Evolutionary conservation across 805 yeast species (phyloP).

Genomic region (Candida golubevii): DNA sequence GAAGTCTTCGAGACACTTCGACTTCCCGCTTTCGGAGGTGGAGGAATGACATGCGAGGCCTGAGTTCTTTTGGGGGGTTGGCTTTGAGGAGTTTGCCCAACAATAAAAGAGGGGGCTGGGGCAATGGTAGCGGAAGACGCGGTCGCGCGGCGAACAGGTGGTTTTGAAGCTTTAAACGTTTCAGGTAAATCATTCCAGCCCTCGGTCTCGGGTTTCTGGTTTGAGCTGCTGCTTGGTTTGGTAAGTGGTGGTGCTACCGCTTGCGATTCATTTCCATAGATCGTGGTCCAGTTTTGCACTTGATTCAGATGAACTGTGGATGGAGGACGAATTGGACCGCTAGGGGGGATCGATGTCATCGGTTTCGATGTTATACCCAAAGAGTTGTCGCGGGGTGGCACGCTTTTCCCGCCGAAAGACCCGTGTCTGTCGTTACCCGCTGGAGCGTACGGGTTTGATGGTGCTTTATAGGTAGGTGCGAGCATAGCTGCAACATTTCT

Average conservation of each 20-base stretch:
- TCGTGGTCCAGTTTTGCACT: not conserved
- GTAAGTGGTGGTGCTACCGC: constrained; percentile 11
- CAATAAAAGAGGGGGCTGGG: constrained; percentile 4
- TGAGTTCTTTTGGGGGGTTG: constrained; percentile 9
- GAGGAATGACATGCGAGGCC: constrained; percentile 12
- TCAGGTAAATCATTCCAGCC: constrained; percentile 74
- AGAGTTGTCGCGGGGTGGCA: constrained; percentile 4
- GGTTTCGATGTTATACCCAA: constrained; percentile 2
- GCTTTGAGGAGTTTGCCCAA: constrained; percentile 3
- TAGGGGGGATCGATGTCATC: constrained; percentile 3
- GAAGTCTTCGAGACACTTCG: constrained; percentile 7
- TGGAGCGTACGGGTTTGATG: constrained; percentile 15
- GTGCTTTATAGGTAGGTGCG: constrained; percentile 17
- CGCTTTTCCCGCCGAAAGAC: constrained; percentile 3
- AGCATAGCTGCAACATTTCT: too few relatives aligned
- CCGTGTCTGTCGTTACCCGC: constrained; percentile 9
- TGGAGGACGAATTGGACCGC: constrained; percentile 14
- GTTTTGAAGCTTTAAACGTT: constrained; percentile 34
- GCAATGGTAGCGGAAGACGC: constrained; percentile 34
- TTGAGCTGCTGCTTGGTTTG: constrained; percentile 9
- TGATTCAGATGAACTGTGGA: constrained; percentile 11
- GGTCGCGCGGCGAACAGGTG: constrained; percentile 39
- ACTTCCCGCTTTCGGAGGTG: constrained; percentile 13
- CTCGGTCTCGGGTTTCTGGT: constrained; percentile 46
- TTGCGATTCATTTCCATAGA: not conserved